These are phyloP conservation scores for Solanum sitiens DNA, from an alignment of 257 asterid species.

Conservation along the genomic window DNA sequence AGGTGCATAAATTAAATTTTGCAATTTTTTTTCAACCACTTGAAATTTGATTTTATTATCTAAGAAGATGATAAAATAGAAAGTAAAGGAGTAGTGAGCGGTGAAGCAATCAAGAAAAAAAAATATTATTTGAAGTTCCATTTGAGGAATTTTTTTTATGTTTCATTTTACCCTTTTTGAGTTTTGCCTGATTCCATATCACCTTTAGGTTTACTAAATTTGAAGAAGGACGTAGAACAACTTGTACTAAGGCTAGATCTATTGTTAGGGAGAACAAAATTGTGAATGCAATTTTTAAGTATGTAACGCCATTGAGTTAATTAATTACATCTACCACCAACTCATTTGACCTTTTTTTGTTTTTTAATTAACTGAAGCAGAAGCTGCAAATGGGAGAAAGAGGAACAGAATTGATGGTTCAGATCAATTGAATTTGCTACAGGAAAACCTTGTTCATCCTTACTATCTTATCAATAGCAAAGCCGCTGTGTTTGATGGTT, in stretches of 20 bases:
- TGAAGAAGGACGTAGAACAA: not conserved
- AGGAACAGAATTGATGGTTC: not conserved
- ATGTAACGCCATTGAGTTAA: not conserved
- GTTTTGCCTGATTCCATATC: not conserved
- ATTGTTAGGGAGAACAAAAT: not conserved
- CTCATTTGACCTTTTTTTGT: not conserved
- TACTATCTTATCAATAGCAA: not conserved
- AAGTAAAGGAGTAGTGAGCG: not conserved
- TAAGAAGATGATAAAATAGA: not conserved
- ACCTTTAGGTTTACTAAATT: not conserved
- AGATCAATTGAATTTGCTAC: not conserved
- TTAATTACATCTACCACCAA: not conserved
- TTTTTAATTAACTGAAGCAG: slow-evolving; percentile 6
- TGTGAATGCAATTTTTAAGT: not conserved
- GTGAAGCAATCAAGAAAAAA: not conserved
- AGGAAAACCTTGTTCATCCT: not conserved
- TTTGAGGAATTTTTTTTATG: not conserved
- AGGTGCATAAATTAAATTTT: not conserved
- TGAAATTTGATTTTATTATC: not conserved
- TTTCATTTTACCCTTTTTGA: not conserved
- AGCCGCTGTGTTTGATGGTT: not conserved
- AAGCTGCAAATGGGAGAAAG: slow-evolving; percentile 2
- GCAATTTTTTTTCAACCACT: not conserved
- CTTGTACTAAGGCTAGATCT: not conserved
- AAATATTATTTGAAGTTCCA: not conserved